Percentiles rank a stretch among this genome's conserved stretches.
These are phyloP conservation scores for Xylariales sp. DNA, from an alignment of 2,329 filamentous ascomycete species.

Conservation along the genomic window DNA sequence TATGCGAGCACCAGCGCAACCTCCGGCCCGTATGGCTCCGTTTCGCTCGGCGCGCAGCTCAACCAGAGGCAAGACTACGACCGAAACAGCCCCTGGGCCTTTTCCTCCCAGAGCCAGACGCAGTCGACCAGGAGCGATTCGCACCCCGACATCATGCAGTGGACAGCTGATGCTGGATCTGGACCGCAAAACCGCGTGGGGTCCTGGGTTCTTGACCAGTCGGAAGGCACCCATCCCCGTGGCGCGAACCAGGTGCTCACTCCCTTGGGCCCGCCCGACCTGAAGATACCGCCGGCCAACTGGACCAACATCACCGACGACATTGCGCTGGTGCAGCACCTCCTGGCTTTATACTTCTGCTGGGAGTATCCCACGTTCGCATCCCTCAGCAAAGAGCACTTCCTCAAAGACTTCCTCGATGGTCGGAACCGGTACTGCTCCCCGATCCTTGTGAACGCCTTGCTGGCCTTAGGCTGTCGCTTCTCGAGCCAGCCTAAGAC, in stretches of 20 bases:
- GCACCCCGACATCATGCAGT: constrained; percentile 41
- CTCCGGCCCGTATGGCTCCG: constrained; percentile 17
- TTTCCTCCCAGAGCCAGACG: constrained; percentile 41
- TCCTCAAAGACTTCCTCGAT: constrained; percentile 59
- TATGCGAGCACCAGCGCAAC: constrained; percentile 8
- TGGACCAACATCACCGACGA: constrained; percentile 63
- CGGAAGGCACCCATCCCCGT: constrained; percentile 26
- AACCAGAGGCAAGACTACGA: constrained; percentile 33
- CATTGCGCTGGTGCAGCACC: constrained; percentile 53
- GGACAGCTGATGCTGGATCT: constrained; percentile 36
- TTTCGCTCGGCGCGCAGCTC: constrained; percentile 27
- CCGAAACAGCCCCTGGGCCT: constrained; percentile 44
- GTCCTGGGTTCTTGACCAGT: constrained; percentile 43
- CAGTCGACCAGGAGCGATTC: constrained; percentile 42
- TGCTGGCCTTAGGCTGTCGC: constrained; percentile 62
- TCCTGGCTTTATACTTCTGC: constrained; percentile 66
- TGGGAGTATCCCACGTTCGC: constrained; percentile 75
- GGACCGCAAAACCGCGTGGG: constrained; percentile 43
- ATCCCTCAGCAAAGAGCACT: constrained; percentile 67
- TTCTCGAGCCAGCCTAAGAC: constrained; percentile 63
- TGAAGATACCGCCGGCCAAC: constrained; percentile 34
- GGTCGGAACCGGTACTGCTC: constrained; percentile 64
- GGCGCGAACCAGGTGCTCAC: constrained; percentile 45
- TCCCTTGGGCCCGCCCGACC: constrained; percentile 37
- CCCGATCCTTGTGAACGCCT: constrained; percentile 59